A percentile compares a stretch with the other conserved stretches of the same genome.
phyloP scores from a whole-genome alignment of 768 basidiomycete species.

The Hericium erinaceus region DNA sequence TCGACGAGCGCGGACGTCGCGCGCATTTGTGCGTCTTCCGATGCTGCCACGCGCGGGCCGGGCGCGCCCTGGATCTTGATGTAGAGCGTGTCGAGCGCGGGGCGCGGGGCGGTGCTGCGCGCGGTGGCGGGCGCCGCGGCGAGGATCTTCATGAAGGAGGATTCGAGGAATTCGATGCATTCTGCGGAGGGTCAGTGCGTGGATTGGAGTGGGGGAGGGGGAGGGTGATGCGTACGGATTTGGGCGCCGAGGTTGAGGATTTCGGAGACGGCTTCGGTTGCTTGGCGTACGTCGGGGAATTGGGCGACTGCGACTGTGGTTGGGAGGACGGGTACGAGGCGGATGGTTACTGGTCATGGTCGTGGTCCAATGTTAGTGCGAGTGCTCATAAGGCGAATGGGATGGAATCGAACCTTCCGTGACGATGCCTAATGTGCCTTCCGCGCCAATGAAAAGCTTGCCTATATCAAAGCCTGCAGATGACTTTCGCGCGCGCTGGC shows the following conservation, averaged over 20 bases:
- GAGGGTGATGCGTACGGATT: conserved; percentile 46
- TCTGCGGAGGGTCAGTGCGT: conserved; percentile 30
- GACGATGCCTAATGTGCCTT: conserved; percentile 85
- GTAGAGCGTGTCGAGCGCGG: conserved; percentile 71
- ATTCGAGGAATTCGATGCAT: conserved; percentile 84
- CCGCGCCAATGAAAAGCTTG: conserved; percentile 84
- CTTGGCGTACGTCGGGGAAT: conserved; percentile 70
- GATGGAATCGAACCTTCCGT: conserved; percentile 52
- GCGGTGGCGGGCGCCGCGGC: conserved; percentile 44
- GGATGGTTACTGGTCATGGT: conserved; percentile 55
- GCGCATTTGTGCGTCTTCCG: conserved; percentile 16
- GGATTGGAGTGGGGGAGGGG: background rate
- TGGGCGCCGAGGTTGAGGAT: conserved; percentile 64
- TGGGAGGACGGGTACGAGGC: conserved; percentile 72
- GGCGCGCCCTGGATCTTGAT: conserved; percentile 86
- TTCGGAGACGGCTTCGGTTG: conserved; percentile 75
- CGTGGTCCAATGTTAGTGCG: background rate
- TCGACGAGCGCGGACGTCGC: background rate
- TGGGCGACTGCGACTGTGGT: conserved; percentile 84
- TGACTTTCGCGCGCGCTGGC: conserved; percentile 69
- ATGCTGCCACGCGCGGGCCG: conserved; percentile 46
- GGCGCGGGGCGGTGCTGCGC: conserved; percentile 54
- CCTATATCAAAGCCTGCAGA: conserved; percentile 82
- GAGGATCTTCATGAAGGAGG: conserved; percentile 39
- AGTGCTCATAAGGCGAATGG: background rate